Base-by-base conservation (phyloP, 331 rosid genomes). In the Quercus phellos region DNA sequence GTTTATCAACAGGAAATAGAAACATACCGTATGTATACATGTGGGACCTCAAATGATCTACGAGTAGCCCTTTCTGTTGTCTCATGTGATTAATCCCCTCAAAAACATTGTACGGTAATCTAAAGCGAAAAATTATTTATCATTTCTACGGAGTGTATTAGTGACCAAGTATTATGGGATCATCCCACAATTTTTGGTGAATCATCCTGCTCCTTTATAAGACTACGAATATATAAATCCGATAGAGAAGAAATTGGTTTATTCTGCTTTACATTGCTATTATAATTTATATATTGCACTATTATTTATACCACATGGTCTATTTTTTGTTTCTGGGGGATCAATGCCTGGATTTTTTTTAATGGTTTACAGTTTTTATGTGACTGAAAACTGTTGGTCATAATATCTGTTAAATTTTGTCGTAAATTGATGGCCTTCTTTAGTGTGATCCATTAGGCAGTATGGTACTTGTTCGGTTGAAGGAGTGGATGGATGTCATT, bases 21-120 rank as follows among this genome's bases (percentile, higher is more conserved):
- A 86, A 95, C 93, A 38, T 88, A 95, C 74, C 84, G 98, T 72
- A 95, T 90, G 98, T 92, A 95, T 66, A 89, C 81, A 68, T 88
- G 90, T 75, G 98, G 97, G 83, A 95, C 98, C 24, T 87, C 94
- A 53, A 92, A 95, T 73, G 97, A 92, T 81, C 96, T 95, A 10
- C 87, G 94, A 7, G 93, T 92, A 29, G 93, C 98, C 35, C 97
- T 95, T 55, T 95, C 97, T 68, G 93, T 95, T 77, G 89, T 85
- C 75, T 95, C 99, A 0, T 92, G 98, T 73, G 98, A 94, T 90
- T 94, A 87, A 85, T 70, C 70, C 63, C 17, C n/a, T 76, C 27
- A 38, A 51, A 19, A 26, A 54, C 9, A 11, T 9, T 53, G 67
- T 82, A 32, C 30, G 72, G 55, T n/a, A 18, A 6, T 80, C 18